Conservation (phyloP, 139 green algal genomes). For the Chlorella sorokiniana region DNA sequence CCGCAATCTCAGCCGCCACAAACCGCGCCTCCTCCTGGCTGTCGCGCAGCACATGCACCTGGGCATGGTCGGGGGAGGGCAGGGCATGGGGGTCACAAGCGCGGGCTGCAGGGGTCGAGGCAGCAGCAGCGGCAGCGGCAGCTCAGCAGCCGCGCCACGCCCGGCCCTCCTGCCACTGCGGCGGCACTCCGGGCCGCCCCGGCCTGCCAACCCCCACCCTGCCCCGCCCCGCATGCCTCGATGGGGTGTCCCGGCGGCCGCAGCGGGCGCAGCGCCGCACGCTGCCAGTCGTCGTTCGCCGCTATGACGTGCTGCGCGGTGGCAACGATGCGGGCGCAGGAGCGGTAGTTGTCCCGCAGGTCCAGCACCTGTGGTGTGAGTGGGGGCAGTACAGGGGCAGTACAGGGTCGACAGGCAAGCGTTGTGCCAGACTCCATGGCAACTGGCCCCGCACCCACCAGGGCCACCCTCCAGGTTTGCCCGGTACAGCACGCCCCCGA, state of each 20-base stretch:
- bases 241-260: background rate
- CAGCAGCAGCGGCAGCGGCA: background rate
- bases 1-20: conserved; percentile 1
- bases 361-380: conserved; percentile 8
- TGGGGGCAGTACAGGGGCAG: background rate
- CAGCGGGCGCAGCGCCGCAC: background rate
- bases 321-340: conserved; percentile 50
- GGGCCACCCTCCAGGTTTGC: background rate
- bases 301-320: conserved; percentile 41
- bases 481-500: background rate
- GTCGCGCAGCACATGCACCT: conserved; percentile 17
- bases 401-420: background rate
- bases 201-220: background rate
- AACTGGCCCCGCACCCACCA: background rate
- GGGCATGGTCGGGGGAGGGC: background rate
- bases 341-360: conserved; percentile 60
- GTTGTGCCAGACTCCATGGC: background rate
- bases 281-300: conserved; percentile 28
- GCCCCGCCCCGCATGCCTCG: background rate
- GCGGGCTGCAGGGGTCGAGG: background rate
- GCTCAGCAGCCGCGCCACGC: background rate
- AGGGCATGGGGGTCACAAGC: background rate
- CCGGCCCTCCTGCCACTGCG: background rate
- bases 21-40: conserved; percentile 12
- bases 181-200: too few relatives aligned